Conservation (phyloP, 257 asterid species). For the Fraxinus excelsior region DNA sequence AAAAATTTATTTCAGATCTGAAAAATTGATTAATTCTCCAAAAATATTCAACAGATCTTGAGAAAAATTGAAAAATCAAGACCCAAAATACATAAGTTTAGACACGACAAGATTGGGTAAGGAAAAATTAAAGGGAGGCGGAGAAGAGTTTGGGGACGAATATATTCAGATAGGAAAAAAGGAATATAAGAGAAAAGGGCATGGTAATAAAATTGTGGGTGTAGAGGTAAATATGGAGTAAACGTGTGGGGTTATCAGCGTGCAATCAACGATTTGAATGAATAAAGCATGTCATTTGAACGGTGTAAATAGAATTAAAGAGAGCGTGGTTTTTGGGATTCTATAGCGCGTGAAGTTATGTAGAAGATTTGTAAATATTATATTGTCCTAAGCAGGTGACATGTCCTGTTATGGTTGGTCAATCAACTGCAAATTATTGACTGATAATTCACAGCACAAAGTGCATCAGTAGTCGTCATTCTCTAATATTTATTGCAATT, state of each 20-base stretch:
- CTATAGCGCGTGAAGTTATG: not conserved
- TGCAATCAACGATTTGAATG: slow-evolving; percentile 22
- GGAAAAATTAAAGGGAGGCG: not conserved
- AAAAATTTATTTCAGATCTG: slow-evolving; percentile 10
- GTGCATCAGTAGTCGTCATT: not conserved
- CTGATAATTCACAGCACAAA: not conserved
- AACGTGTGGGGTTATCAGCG: slow-evolving; percentile 16
- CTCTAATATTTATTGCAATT: not conserved
- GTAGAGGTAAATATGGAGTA: not conserved
- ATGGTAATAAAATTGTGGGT: not conserved
- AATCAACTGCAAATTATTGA: not conserved
- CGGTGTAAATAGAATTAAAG: not conserved
- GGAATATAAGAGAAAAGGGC: slow-evolving; percentile 3
- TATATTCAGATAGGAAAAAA: not conserved
- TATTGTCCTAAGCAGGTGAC: not conserved
- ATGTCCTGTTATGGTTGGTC: not conserved
- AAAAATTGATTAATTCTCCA: not conserved
- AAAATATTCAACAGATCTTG: not conserved
- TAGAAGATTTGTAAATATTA: not conserved
- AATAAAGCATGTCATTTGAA: not conserved
- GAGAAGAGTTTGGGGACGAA: not conserved
- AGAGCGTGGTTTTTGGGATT: not conserved
- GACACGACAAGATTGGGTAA: not conserved
- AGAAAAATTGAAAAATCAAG: not conserved
- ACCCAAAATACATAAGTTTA: not conserved